Evolutionary conservation across 148 eudicot species (phyloP).

Genomic region (Cornus florida): DNA sequence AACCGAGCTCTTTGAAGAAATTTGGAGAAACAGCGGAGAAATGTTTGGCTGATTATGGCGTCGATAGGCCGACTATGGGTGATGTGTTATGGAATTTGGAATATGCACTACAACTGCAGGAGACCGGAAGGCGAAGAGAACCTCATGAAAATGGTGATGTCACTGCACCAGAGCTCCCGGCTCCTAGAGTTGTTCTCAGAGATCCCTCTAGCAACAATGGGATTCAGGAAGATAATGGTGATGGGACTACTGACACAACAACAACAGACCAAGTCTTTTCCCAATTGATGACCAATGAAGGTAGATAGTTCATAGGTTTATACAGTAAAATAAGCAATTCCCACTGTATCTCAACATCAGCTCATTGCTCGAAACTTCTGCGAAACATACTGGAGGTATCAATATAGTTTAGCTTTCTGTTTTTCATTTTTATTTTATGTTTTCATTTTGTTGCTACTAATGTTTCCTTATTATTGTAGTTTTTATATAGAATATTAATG

Average conservation of each 20-base stretch:
- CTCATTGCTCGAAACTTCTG: neutral
- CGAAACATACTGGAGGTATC: conserved; percentile 7
- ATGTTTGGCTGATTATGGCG: conserved; percentile 86
- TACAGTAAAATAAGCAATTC: neutral
- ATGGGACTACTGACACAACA: conserved; percentile 37
- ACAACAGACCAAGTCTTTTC: conserved; percentile 72
- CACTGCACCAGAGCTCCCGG: conserved; percentile 28
- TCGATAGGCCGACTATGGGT: conserved; percentile 93
- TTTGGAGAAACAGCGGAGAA: conserved; percentile 85
- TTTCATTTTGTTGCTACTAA: neutral
- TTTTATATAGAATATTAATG: neutral
- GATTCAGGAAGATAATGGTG: conserved; percentile 29
- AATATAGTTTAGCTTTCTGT: neutral
- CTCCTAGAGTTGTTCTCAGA: conserved; percentile 26
- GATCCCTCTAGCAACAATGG: conserved; percentile 23
- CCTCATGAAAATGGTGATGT: conserved; percentile 19
- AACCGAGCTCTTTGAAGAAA: conserved; percentile 60
- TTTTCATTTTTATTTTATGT: neutral
- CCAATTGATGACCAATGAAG: conserved; percentile 71
- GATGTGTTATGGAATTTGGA: conserved; percentile 97
- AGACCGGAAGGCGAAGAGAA: conserved; percentile 36
- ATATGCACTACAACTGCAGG: conserved; percentile 76
- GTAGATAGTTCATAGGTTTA: conserved; percentile 47
- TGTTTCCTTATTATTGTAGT: neutral
- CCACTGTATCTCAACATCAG: neutral